These are phyloP conservation scores for Starmerella vitae DNA, from an alignment of 805 yeast species.

Conservation along the genomic window DNA sequence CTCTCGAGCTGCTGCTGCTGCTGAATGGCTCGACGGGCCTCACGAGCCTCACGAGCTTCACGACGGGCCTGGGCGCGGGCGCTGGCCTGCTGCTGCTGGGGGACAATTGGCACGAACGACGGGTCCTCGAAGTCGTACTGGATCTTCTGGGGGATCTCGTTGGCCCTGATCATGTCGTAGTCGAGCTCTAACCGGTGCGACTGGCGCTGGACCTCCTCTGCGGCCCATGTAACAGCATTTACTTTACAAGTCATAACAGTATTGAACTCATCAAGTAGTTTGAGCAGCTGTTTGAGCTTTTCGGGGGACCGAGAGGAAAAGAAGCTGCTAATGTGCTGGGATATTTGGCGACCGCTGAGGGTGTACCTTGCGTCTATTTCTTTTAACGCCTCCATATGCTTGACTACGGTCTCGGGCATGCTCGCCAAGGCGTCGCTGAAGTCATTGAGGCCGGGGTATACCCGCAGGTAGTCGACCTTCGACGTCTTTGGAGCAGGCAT, in stretches of 20 bases:
- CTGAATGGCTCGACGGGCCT: slow-evolving; percentile 35
- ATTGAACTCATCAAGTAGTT: slow-evolving; percentile 49
- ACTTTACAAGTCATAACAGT: slow-evolving; percentile 93
- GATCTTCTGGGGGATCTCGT: slow-evolving; percentile 70
- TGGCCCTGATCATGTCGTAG: slow-evolving; percentile 54
- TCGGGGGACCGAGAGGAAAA: slow-evolving; percentile 27
- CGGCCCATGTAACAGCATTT: slow-evolving; percentile 90
- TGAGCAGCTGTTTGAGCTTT: slow-evolving; percentile 29
- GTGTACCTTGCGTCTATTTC: slow-evolving; percentile 88
- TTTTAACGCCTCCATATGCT: slow-evolving; percentile 73
- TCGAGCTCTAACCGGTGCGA: slow-evolving; percentile 65
- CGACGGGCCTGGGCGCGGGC: slow-evolving; percentile 75
- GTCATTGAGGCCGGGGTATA: slow-evolving; percentile 79
- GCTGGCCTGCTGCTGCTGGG: slow-evolving; percentile 41
- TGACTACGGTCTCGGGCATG: slow-evolving; percentile 65
- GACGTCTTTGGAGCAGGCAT: slow-evolving; percentile 15
- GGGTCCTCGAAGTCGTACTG: slow-evolving; percentile 62
- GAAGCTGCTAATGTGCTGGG: slow-evolving; percentile 44
- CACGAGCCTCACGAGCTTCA: slow-evolving; percentile 84
- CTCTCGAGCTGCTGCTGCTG: slow-evolving; percentile 9
- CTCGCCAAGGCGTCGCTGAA: slow-evolving; percentile 84
- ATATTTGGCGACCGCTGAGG: slow-evolving; percentile 50
- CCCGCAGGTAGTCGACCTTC: slow-evolving; percentile 19
- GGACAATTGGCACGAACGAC: slow-evolving; percentile 57
- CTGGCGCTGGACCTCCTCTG: slow-evolving; percentile 59